These are phyloP conservation scores for Protomyces gravidus DNA, from an alignment of 1,139 yeast genomes.

Conservation along the genomic window DNA sequence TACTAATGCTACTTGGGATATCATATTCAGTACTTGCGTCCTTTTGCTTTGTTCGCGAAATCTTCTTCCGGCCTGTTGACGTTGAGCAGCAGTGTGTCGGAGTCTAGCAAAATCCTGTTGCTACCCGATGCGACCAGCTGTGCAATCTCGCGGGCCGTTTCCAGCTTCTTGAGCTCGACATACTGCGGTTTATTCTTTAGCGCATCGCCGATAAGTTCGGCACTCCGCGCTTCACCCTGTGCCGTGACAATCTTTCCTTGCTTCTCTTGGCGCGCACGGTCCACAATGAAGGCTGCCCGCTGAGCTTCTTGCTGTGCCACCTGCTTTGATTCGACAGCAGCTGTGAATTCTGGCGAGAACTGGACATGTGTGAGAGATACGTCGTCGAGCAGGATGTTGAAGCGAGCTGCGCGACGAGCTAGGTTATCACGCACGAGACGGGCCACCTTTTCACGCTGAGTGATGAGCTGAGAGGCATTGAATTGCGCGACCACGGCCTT, in stretches of 20 bases:
- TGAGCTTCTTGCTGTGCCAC: constrained; percentile 99
- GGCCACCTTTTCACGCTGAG: constrained; percentile 95
- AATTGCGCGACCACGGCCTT: constrained; percentile 97
- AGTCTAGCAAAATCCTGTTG: constrained; percentile 84
- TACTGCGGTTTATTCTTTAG: constrained; percentile 66
- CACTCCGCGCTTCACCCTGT: constrained; percentile 97
- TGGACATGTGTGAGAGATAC: constrained; percentile 75
- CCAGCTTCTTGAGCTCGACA: constrained; percentile 92
- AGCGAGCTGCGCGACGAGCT: constrained; percentile 84
- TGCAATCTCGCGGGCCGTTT: constrained; percentile 96
- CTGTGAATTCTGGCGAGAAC: constrained; percentile 94
- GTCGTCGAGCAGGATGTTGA: constrained; percentile 84
- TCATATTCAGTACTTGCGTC: neutral
- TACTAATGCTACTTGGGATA: no score
- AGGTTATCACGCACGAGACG: constrained; percentile 85
- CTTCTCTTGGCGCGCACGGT: constrained; percentile 94
- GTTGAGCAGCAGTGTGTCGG: constrained; percentile 83
- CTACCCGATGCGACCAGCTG: constrained; percentile 77
- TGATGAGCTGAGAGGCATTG: constrained; percentile 94
- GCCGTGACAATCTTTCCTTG: constrained; percentile 95
- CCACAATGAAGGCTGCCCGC: constrained; percentile 94
- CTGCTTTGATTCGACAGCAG: constrained; percentile 97
- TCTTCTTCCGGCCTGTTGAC: constrained; percentile 43
- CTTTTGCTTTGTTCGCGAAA: neutral
- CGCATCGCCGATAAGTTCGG: constrained; percentile 97